Evolutionary conservation across 1,284 basidiomycete species (phyloP), one percentile per base, ranked within the genome.

Genomic region (Cronartium ribicola): DNA sequence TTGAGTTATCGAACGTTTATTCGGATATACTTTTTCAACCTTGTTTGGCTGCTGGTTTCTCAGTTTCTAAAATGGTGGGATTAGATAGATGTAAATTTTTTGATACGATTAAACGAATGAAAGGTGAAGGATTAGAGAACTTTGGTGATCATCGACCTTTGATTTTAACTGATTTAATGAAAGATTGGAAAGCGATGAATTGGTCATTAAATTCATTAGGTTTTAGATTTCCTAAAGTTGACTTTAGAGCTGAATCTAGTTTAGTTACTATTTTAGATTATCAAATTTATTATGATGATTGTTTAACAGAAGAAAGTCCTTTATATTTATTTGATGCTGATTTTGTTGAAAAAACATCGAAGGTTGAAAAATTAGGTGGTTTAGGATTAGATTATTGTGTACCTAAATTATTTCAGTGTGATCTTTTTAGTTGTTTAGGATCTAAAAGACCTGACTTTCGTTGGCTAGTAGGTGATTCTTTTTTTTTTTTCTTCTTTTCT

Each of bases 21-120:
- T 80, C 79, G 11, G 81, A 81, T 75, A 78, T 80, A 11, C 79
- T 81, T 41, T 81, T 79, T 74, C 78, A 79, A 41, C 81, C 81
- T 1, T 74, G 76, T 17, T 76, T 81, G 8, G 79, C 78, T 64
- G 77, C 80, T 10, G 66, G 75, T n/a, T 79, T 29, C 29, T 29
- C 29, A 29, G 2, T 29, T 29, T 29, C 29, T 29, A 29, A 29
- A 29, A 29, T 29, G 29, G 2, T 29, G 2, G 29, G 29, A 29
- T 29, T 29, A 29, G 29, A 29, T 29, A 29, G 29, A 29, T 29
- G 1, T 29, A 29, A 1, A 29, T 29, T 29, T 29, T 29, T 29
- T 1, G 29, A 29, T 29, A 29, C 1, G 29, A 29, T 29, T 29
- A 29, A 29, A 29, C 29, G 29, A 29, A 29, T 29, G 29, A 29